These are phyloP conservation scores for Eutypa lata DNA, from an alignment of 2,329 filamentous ascomycete species.

Conservation along the genomic window DNA sequence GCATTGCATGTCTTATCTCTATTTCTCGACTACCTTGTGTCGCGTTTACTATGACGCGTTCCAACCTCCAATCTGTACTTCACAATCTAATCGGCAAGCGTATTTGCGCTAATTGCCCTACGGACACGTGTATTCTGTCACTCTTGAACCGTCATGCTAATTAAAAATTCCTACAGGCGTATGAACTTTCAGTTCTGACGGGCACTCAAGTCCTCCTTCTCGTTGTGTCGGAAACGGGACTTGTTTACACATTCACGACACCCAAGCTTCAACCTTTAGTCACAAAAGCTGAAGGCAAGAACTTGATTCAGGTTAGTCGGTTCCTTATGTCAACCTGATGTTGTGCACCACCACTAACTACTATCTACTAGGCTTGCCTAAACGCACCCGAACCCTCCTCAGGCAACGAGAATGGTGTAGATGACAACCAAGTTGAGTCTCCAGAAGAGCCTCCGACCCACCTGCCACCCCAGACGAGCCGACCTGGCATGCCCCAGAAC, in stretches of 20 bases:
- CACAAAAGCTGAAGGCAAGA: slow-evolving; percentile 98
- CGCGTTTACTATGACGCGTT: neutral
- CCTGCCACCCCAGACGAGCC: slow-evolving; percentile 62
- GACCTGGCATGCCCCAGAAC: slow-evolving; percentile 64
- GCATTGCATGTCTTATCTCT: neutral
- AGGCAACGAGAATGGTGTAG: slow-evolving; percentile 77
- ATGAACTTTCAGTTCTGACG: slow-evolving; percentile 94
- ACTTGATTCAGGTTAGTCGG: slow-evolving; percentile 81
- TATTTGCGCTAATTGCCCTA: slow-evolving; percentile 8
- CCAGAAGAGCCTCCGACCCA: slow-evolving; percentile 84
- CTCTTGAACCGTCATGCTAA: slow-evolving; percentile 12
- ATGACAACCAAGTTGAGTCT: slow-evolving; percentile 79
- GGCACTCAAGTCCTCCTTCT: slow-evolving; percentile 96
- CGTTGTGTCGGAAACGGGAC: slow-evolving; percentile 93
- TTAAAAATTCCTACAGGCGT: slow-evolving; percentile 61
- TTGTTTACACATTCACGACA: slow-evolving; percentile 98
- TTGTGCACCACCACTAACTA: slow-evolving; percentile 29
- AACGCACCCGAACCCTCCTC: slow-evolving; percentile 90
- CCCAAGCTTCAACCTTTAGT: slow-evolving; percentile 97
- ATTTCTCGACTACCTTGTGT: slow-evolving; percentile 4
- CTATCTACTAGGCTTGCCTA: slow-evolving; percentile 70
- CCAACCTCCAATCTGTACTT: neutral
- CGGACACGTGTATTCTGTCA: slow-evolving; percentile 5
- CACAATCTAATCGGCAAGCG: neutral
- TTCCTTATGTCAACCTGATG: neutral